A percentile compares a stretch with the other conserved stretches of the same genome.
These are phyloP conservation scores for Strobilomyces confusus DNA, from an alignment of 768 basidiomycete species.

Conservation along the genomic window DNA sequence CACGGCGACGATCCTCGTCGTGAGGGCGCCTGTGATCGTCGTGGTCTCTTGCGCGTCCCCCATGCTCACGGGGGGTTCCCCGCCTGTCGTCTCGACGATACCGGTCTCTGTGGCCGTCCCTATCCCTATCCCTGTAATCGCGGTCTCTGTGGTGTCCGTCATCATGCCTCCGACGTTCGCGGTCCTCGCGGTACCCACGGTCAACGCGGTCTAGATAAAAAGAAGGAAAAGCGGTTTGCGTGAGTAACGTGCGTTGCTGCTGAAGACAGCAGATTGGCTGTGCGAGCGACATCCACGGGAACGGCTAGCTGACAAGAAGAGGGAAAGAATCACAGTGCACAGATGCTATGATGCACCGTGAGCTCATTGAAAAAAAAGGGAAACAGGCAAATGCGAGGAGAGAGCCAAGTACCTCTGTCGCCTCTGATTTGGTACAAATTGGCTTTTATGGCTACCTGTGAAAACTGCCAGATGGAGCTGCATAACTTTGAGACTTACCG, in stretches of 20 bases:
- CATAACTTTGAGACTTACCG: constrained; percentile 43
- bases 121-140: constrained; percentile 47
- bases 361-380: constrained; percentile 46
- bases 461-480: constrained; percentile 20
- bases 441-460: constrained; percentile 27
- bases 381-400: constrained; percentile 30
- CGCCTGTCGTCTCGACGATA: constrained; percentile 50
- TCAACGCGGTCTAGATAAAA: constrained; percentile 43
- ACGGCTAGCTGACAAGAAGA: constrained; percentile 57
- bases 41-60: constrained; percentile 41
- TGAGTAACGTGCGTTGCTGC: constrained; percentile 49
- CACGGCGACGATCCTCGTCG: constrained; percentile 51
- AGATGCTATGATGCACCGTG: constrained; percentile 52
- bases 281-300: constrained; percentile 37
- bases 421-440: constrained; percentile 29
- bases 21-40: constrained; percentile 44
- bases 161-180: constrained; percentile 63
- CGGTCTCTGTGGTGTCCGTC: constrained; percentile 50
- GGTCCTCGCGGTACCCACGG: constrained; percentile 62
- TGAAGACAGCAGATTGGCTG: constrained; percentile 40
- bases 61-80: constrained; percentile 43
- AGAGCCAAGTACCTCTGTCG: constrained; percentile 33
- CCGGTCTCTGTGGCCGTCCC: constrained; percentile 30
- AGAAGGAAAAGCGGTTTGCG: constrained; percentile 40
- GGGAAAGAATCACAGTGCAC: constrained; percentile 43